Conservation (phyloP, 768 basidiomycete genomes). For the Lyophyllum decastes region DNA sequence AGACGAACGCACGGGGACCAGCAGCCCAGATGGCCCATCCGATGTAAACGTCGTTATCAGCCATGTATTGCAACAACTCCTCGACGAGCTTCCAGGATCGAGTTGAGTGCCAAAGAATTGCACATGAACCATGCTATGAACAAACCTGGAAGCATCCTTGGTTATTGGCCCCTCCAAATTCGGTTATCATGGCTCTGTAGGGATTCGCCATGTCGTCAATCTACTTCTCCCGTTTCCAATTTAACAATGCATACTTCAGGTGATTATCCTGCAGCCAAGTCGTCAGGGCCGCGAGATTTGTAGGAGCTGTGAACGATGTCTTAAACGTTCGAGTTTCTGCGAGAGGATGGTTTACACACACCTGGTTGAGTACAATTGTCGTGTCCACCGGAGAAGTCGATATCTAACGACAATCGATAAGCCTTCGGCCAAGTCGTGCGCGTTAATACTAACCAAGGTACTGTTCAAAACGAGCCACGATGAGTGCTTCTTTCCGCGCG, state of each 20-base stretch:
- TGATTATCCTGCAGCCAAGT: slow-evolving; percentile 42
- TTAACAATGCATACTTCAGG: slow-evolving; percentile 33
- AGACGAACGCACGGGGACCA: slow-evolving; percentile 36
- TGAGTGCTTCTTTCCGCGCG: neutral
- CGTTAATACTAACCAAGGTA: slow-evolving; percentile 5
- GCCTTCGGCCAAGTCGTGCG: neutral
- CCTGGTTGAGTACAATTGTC: slow-evolving; percentile 45
- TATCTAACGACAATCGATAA: slow-evolving; percentile 22
- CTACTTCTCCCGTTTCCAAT: neutral
- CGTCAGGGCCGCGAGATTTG: slow-evolving; percentile 42
- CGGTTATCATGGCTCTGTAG: slow-evolving; percentile 41
- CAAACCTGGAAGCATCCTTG: slow-evolving; percentile 39
- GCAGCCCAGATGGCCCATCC: slow-evolving; percentile 52
- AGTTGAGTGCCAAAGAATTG: neutral
- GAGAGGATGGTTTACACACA: slow-evolving; percentile 4
- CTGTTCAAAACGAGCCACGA: neutral
- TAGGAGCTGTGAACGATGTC: slow-evolving; percentile 25
- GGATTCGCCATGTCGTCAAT: neutral
- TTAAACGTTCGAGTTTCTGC: neutral
- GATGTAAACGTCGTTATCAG: slow-evolving; percentile 44
- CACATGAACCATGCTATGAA: neutral
- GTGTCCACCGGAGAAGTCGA: slow-evolving; percentile 45
- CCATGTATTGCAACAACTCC: slow-evolving; percentile 41
- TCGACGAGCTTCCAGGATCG: slow-evolving; percentile 26
- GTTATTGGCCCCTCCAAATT: slow-evolving; percentile 49